A percentile compares a stretch with the other conserved stretches of the same genome.
phyloP scores from a whole-genome alignment of 2,329 filamentous ascomycete genomes.

The Fusarium armeniacum region DNA sequence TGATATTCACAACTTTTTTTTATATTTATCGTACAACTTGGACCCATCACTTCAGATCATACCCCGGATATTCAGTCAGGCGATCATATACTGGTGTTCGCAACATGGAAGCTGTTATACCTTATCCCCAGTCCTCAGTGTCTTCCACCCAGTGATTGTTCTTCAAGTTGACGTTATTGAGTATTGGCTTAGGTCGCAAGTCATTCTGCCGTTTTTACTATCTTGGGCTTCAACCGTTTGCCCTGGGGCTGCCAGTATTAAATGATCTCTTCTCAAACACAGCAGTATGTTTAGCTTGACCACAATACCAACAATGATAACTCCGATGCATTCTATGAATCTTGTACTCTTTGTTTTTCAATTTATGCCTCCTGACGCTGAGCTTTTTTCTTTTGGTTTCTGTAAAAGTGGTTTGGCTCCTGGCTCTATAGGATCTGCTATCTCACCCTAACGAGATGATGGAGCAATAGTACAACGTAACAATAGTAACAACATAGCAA shows the following conservation, averaged over 20 bases:
- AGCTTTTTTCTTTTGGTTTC: not conserved
- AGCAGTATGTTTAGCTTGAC: not conserved
- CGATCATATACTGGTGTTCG: not conserved
- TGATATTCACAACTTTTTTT: not conserved
- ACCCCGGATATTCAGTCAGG: not conserved
- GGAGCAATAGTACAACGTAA: not conserved
- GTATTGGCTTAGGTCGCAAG: fast-evolving
- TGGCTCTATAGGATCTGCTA: not conserved
- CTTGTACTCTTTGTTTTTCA: not conserved
- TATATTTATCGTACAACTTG: not conserved
- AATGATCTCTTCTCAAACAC: not conserved
- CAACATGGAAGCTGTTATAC: not conserved
- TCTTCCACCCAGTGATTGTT: not conserved
- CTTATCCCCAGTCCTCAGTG: not conserved
- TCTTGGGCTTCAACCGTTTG: too few species aligned
- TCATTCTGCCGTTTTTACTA: not conserved
- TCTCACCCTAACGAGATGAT: not conserved
- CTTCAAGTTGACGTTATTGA: too few species aligned
- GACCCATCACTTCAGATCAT: not conserved
- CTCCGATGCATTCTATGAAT: not conserved
- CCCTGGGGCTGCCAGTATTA: not conserved
- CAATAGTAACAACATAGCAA: too few species aligned
- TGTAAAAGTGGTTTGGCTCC: not conserved
- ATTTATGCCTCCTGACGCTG: too few species aligned
- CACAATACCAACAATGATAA: not conserved